phyloP scores from a whole-genome alignment of 2,329 filamentous ascomycete species.

The Cladosporium halotolerans region DNA sequence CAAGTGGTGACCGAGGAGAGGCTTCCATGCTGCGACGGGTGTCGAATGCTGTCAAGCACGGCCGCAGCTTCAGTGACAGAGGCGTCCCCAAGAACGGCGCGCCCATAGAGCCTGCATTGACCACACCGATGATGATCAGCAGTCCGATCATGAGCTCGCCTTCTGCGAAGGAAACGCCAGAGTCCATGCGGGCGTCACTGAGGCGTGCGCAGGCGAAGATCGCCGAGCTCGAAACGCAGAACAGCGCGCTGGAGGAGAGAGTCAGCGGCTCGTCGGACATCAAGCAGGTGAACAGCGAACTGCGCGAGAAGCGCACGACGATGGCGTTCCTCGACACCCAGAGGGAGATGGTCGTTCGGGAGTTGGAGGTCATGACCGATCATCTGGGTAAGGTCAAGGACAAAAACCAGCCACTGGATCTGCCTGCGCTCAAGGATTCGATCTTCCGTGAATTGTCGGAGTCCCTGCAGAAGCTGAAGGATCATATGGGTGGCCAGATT shows the following conservation, averaged over 20 bases:
- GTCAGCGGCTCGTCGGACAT: slow-evolving; percentile 56
- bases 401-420: slow-evolving; percentile 70
- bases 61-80: slow-evolving; percentile 73
- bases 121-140: slow-evolving; percentile 22
- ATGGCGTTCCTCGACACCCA: slow-evolving; percentile 92
- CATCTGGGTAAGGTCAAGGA: slow-evolving; percentile 84
- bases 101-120: slow-evolving; percentile 4
- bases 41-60: slow-evolving; percentile 90
- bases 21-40: slow-evolving; percentile 77
- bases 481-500: slow-evolving; percentile 67
- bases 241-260: slow-evolving; percentile 48
- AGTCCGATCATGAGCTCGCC: slow-evolving; percentile 44
- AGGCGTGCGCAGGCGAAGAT: slow-evolving; percentile 77
- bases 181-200: slow-evolving; percentile 60
- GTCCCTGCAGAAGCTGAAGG: slow-evolving; percentile 64
- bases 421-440: slow-evolving; percentile 60
- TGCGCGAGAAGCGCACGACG: slow-evolving; percentile 89
- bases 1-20: slow-evolving; percentile 27
- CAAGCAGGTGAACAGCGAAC: slow-evolving; percentile 75
- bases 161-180: slow-evolving; percentile 40
- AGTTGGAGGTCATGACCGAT: slow-evolving; percentile 81
- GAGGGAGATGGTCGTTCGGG: slow-evolving; percentile 89
- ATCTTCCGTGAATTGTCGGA: slow-evolving; percentile 58
- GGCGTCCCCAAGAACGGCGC: slow-evolving; percentile 20
- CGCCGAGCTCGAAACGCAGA: slow-evolving; percentile 77